A percentile compares a stretch with the other conserved stretches of the same genome.
These are phyloP conservation scores for Dacryopinax spathularia DNA, from an alignment of 768 basidiomycete species.

Conservation along the genomic window DNA sequence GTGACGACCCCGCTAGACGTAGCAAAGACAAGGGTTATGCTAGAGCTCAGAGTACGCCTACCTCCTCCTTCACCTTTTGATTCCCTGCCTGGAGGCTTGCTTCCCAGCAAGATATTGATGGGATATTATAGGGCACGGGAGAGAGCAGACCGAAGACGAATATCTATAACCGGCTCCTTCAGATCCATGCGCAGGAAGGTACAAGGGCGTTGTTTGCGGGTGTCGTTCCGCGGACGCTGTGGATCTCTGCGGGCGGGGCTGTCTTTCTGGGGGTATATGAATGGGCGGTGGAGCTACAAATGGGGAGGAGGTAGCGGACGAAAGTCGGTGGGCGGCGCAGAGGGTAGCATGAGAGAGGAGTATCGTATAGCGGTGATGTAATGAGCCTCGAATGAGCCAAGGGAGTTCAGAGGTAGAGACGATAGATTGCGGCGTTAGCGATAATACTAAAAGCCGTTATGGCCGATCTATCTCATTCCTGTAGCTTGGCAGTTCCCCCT, in stretches of 20 bases:
- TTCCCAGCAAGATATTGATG: neutral
- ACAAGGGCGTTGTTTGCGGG: constrained; percentile 66
- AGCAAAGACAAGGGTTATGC: constrained; percentile 92
- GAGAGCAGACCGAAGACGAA: constrained; percentile 19
- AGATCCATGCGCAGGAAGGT: constrained; percentile 65
- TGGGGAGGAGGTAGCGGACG: no score
- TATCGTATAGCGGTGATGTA: no score
- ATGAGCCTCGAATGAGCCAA: no score
- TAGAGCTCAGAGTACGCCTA: constrained; percentile 59
- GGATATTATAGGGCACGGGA: neutral
- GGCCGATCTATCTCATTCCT: no score
- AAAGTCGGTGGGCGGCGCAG: no score
- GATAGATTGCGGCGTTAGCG: no score
- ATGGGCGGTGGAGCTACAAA: constrained; percentile 32
- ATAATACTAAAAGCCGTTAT: no score
- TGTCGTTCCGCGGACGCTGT: constrained; percentile 77
- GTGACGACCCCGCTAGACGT: constrained; percentile 92
- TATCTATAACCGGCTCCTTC: constrained; percentile 39
- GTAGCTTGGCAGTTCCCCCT: no score
- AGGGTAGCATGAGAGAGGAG: no score
- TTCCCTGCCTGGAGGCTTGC: neutral
- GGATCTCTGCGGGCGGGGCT: constrained; percentile 93
- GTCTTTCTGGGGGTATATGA: constrained; percentile 98
- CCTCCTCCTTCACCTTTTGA: neutral
- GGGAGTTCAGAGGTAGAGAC: no score